Percentiles rank a stretch among this genome's conserved stretches.
phyloP scores from a whole-genome alignment of 495 filamentous ascomycete genomes.

The Podospora appendiculata region DNA sequence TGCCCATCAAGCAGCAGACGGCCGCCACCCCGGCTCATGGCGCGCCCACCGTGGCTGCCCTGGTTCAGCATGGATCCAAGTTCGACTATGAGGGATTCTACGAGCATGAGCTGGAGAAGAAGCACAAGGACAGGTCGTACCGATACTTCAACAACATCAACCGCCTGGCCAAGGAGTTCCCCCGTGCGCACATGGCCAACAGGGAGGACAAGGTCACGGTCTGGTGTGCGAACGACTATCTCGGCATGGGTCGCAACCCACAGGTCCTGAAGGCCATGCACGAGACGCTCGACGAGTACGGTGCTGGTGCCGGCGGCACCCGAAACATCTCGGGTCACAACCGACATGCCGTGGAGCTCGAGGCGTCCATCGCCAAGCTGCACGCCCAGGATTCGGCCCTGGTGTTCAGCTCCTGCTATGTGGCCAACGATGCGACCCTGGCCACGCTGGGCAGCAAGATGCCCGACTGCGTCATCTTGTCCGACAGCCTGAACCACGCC shows the following conservation, averaged over 20 bases:
- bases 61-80: slow-evolving; percentile 32
- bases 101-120: slow-evolving; percentile 82
- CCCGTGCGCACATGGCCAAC: slow-evolving; percentile 81
- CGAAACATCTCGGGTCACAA: slow-evolving; percentile 98
- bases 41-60: slow-evolving; percentile 9
- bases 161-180: slow-evolving; percentile 91
- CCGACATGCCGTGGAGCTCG: slow-evolving; percentile 80
- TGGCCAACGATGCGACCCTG: slow-evolving; percentile 96
- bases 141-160: slow-evolving; percentile 99
- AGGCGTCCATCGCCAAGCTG: slow-evolving; percentile 77
- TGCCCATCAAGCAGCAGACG: slow-evolving; percentile 26
- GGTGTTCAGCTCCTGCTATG: slow-evolving; percentile 95
- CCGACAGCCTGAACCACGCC: slow-evolving; percentile 92
- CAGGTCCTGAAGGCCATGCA: slow-evolving; percentile 90
- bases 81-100: slow-evolving; percentile 95
- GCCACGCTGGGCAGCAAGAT: slow-evolving; percentile 93
- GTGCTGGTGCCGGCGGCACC: slow-evolving; percentile 90
- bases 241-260: slow-evolving; percentile 92
- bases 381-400: slow-evolving; percentile 86
- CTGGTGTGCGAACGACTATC: slow-evolving; percentile 98
- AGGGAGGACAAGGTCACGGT: slow-evolving; percentile 88
- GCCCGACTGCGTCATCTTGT: slow-evolving; percentile 91
- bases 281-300: slow-evolving; percentile 86
- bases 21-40: slow-evolving; percentile 7
- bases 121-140: slow-evolving; percentile 99